A percentile compares a stretch with the other conserved stretches of the same genome.
These are phyloP conservation scores for Chrysanthemum seticuspe DNA, from an alignment of 129 eudicot genomes.

Conservation along the genomic window DNA sequence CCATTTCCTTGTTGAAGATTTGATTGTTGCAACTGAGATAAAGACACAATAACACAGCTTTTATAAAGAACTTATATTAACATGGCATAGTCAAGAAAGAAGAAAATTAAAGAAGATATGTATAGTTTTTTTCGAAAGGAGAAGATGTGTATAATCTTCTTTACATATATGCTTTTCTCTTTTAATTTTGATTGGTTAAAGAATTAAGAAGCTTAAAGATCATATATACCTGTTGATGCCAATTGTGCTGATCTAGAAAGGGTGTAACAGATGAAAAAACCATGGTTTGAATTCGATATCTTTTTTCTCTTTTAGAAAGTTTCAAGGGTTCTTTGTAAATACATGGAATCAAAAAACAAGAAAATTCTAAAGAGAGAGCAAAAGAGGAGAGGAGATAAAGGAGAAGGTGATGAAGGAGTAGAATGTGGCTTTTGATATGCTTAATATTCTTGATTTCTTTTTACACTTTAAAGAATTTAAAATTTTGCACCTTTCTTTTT, in stretches of 20 bases:
- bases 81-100: conserved; percentile 54
- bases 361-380: conserved; percentile 34
- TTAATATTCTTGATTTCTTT: conserved; percentile 55
- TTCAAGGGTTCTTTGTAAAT: conserved; percentile 52
- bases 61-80: conserved; percentile 29
- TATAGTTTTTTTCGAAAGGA: conserved; percentile 5
- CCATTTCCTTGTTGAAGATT: conserved; percentile 40
- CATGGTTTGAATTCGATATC: conserved; percentile 56
- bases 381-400: conserved; percentile 56
- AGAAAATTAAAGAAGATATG: conserved; percentile 26
- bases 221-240: conserved; percentile 67
- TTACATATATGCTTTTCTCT: conserved; percentile 37
- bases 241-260: conserved; percentile 85
- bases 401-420: conserved; percentile 38
- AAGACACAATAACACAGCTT: conserved; percentile 15
- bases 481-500: conserved; percentile 26
- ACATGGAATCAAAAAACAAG: conserved; percentile 61
- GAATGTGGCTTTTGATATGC: conserved; percentile 52
- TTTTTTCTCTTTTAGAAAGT: conserved; percentile 72
- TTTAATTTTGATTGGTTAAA: conserved; percentile 45
- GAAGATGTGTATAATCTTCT: conserved; percentile 23
- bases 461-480: conserved; percentile 41
- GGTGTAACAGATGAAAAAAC: conserved; percentile 81
- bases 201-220: conserved; percentile 41
- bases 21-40: conserved; percentile 64